Evolutionary conservation across 305 asterid species (phyloP).

Genomic region (Andrographis paniculata): DNA sequence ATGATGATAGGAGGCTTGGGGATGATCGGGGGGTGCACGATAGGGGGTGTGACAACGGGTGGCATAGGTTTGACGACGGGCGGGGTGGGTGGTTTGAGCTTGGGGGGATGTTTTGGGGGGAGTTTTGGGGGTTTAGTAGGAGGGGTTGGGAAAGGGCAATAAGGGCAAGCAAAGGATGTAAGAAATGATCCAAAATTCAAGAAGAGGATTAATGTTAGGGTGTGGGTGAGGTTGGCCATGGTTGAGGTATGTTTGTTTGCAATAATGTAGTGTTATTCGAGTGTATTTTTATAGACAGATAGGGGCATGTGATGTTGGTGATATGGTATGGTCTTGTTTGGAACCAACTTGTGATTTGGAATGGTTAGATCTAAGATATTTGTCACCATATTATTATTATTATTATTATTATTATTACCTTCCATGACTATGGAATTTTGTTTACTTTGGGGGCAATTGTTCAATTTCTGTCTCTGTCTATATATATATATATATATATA

Average conservation of each 20-base stretch:
- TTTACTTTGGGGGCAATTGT: no score
- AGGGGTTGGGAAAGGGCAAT: background rate
- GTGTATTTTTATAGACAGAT: no score
- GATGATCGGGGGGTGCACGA: background rate
- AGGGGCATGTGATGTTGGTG: no score
- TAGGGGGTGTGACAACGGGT: background rate
- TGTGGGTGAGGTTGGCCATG: background rate
- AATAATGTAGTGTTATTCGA: no score
- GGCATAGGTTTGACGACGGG: slow-evolving; percentile 18
- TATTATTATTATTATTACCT: no score
- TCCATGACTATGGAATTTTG: no score
- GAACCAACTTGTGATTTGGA: no score
- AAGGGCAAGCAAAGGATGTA: background rate
- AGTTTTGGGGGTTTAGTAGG: background rate
- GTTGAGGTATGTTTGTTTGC: background rate
- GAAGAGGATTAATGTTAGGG: background rate
- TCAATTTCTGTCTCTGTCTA: no score
- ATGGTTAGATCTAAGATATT: no score
- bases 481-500: no score
- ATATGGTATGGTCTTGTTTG: no score
- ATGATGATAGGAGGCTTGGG: background rate
- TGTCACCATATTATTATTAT: no score
- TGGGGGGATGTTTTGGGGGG: background rate
- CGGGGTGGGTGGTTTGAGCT: slow-evolving; percentile 8
- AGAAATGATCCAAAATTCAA: background rate